Conservation (phyloP, 345 rosid species). For the Gossypium sturtianum region DNA sequence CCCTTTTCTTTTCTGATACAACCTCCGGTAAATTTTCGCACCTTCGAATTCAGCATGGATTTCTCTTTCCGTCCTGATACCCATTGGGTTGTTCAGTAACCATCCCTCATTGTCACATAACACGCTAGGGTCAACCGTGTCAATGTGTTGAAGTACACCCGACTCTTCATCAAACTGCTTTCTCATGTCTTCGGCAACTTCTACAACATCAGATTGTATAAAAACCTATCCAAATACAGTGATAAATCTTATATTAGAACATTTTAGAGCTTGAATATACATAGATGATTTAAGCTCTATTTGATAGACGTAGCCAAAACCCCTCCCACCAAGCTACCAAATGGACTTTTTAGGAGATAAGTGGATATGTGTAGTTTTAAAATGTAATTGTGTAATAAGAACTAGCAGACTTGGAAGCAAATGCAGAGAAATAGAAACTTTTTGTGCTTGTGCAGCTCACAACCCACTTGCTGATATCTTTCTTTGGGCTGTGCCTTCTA, state of each 20-base stretch:
- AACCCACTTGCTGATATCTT: background rate
- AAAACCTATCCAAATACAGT: slow-evolving; percentile 47
- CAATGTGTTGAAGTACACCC: slow-evolving; percentile 38
- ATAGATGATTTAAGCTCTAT: background rate
- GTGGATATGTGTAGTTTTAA: background rate
- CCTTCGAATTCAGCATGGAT: slow-evolving; percentile 81
- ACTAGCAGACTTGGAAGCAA: background rate
- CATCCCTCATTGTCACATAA: slow-evolving; percentile 58
- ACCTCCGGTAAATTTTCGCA: slow-evolving; percentile 65
- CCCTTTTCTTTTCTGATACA: slow-evolving; percentile 56
- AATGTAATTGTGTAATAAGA: background rate
- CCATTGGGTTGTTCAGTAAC: slow-evolving; percentile 71
- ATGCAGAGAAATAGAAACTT: background rate
- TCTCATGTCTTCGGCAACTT: slow-evolving; percentile 83
- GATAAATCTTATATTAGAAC: background rate
- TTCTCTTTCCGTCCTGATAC: slow-evolving; percentile 84
- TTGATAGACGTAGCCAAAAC: background rate
- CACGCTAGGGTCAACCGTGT: slow-evolving; percentile 27
- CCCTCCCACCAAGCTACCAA: background rate
- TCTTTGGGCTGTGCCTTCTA: background rate
- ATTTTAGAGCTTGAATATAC: background rate
- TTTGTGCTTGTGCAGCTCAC: background rate
- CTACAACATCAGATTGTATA: slow-evolving; percentile 83
- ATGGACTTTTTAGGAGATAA: background rate
- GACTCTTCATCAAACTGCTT: slow-evolving; percentile 57